Evolutionary conservation across 2,329 filamentous ascomycete genomes (phyloP).

Genomic region (Pseudogymnoascus pannorum): DNA sequence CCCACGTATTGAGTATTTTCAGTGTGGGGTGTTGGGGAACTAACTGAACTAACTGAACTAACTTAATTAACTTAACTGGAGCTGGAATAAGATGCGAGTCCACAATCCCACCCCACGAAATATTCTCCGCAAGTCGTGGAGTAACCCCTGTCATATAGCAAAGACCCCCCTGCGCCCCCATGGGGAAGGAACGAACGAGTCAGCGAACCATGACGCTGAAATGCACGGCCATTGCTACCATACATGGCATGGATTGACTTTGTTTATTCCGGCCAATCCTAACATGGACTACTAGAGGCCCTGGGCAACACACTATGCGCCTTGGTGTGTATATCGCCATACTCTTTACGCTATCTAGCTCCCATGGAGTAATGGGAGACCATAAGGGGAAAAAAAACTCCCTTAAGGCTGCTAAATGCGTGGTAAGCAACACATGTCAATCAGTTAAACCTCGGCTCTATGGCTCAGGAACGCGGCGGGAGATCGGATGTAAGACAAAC

Average conservation of each 20-base stretch:
- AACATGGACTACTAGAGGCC: background rate
- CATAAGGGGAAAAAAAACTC: too few relatives aligned
- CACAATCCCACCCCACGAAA: background rate
- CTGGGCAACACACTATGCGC: background rate
- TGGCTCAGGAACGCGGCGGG: slow-evolving; percentile 1
- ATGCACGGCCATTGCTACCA: background rate
- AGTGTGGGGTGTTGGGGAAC: too few relatives aligned
- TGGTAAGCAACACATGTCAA: background rate
- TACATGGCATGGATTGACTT: background rate
- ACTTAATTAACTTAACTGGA: too few relatives aligned
- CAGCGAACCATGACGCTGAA: background rate
- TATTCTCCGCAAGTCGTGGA: background rate
- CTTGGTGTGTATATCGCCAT: background rate
- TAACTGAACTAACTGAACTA: too few relatives aligned
- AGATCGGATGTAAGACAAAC: background rate
- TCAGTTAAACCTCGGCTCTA: background rate
- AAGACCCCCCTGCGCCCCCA: background rate
- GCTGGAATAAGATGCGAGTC: background rate
- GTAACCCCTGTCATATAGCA: background rate
- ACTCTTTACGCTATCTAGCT: background rate
- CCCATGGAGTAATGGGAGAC: background rate
- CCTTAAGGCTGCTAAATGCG: background rate
- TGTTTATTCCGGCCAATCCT: background rate
- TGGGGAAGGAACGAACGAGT: background rate
- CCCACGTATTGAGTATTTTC: background rate